Evolutionary conservation across 108 stramenopile genomes (phyloP), one percentile per base, ranked within the genome.

Genomic region (Bacterosira constricta): DNA sequence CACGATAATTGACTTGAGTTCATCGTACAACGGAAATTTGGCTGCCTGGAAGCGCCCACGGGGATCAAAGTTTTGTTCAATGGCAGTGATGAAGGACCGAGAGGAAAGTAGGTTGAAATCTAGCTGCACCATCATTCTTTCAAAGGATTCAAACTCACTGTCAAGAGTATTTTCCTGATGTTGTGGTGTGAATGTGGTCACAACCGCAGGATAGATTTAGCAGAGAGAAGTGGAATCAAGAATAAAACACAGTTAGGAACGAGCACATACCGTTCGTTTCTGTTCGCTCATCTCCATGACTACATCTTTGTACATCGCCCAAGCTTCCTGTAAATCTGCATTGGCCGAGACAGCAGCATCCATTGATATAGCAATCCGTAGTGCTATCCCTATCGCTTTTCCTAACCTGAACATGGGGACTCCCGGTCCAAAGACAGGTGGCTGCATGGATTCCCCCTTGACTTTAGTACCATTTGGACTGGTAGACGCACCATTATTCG

Each of bases 1-100:
- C 23, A 42, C 21, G n/a, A 83, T 17, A 23, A 79, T 75, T 17
- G 79, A 46, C 21, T 71, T 52, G 15, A 83, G 31, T 20, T 76
- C 73, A 20, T 60, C 69, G 45, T 80, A 54, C 29, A 83, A 35
- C 1, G 57, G 29, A 56, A 67, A 79, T 47, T 44, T 71, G 25
- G 55, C 73, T 32, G 10, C 63, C 35, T 57, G 52, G 31, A 77
- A 77, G 3, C 76, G 52, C 27, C 68, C 76, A 38, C 51, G 55
- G 55, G 77, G 80, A 53, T 82, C 80, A 67, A 85, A 85, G 67
- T 85, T 74, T 66, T 85, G 84, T 37, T 85, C 81, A n/a, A 85
- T 82, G 2, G 80, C 65, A 1, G 58, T 31, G 17, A 78, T 12
- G 55, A 85, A 85, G 5, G 75, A 82, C 27, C 81, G 30, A 8